Percentiles rank a stretch among this genome's conserved stretches.
phyloP scores from a whole-genome alignment of 2,329 filamentous ascomycete genomes.

The Zymoseptoria pseudotritici region DNA sequence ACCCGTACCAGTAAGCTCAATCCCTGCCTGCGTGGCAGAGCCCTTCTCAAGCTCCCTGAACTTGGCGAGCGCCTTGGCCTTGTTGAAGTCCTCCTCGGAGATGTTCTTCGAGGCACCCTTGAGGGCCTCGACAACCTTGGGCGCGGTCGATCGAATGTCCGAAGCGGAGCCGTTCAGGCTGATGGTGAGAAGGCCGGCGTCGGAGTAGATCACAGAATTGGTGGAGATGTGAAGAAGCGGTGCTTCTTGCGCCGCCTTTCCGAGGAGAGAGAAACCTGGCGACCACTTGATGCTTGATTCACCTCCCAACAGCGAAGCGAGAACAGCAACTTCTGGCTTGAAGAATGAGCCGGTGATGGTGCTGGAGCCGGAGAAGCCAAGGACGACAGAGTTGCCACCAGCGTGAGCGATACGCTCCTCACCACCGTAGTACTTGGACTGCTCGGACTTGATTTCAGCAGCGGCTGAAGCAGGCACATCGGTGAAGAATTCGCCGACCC shows the following conservation, averaged over 20 bases:
- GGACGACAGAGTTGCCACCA: constrained; percentile 72
- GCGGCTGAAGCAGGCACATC: constrained; percentile 50
- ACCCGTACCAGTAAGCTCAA: constrained; percentile 77
- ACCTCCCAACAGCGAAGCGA: constrained; percentile 82
- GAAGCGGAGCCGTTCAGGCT: constrained; percentile 68
- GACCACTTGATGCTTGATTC: constrained; percentile 93
- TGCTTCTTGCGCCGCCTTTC: constrained; percentile 64
- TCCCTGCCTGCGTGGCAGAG: constrained; percentile 67
- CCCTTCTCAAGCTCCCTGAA: constrained; percentile 80
- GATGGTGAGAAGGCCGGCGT: constrained; percentile 82
- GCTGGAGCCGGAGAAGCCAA: constrained; percentile 88
- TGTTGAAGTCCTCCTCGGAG: constrained; percentile 77
- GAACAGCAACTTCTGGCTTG: constrained; percentile 84
- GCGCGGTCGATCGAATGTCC: constrained; percentile 65
- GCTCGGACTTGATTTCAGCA: constrained; percentile 50
- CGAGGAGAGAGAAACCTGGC: constrained; percentile 80
- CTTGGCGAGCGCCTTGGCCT: constrained; percentile 88
- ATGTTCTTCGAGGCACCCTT: constrained; percentile 67
- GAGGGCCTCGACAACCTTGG: constrained; percentile 70
- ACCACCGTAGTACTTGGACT: constrained; percentile 86
- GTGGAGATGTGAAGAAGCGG: constrained; percentile 63
- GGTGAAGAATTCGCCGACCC: constrained; percentile 89
- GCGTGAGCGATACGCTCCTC: constrained; percentile 80
- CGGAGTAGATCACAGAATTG: constrained; percentile 79
- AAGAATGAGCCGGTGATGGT: constrained; percentile 62